phyloP scores from a whole-genome alignment of 148 eudicot genomes.

The Rhododendron ovatum region DNA sequence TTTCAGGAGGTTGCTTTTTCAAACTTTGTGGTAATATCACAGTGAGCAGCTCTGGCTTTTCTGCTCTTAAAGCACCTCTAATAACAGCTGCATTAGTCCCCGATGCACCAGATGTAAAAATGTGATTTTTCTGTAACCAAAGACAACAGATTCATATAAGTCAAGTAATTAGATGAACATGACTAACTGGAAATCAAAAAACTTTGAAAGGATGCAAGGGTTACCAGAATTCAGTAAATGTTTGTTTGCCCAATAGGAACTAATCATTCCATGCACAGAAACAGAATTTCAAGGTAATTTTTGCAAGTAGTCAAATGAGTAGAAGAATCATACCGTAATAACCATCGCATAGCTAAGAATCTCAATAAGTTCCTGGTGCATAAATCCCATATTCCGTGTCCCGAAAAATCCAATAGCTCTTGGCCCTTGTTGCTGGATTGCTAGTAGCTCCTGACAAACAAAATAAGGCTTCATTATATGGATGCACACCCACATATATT shows the following conservation, averaged over 20 bases:
- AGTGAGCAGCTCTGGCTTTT: constrained; percentile 84
- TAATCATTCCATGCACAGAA: background rate
- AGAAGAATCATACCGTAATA: constrained; percentile 58
- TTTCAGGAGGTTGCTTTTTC: constrained; percentile 89
- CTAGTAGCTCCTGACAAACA: constrained; percentile 65
- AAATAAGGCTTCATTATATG: background rate
- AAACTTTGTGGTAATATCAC: constrained; percentile 97
- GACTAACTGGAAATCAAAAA: background rate
- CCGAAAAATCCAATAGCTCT: constrained; percentile 94
- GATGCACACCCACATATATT: background rate
- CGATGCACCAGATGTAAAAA: constrained; percentile 92
- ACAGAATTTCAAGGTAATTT: background rate
- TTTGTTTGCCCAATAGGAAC: background rate
- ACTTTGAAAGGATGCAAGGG: background rate
- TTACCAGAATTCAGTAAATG: background rate
- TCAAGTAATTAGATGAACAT: background rate
- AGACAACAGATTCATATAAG: background rate
- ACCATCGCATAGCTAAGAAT: constrained; percentile 99
- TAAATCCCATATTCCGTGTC: constrained; percentile 98
- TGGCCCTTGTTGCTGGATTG: constrained; percentile 99
- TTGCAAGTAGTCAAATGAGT: background rate
- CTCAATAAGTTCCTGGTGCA: constrained; percentile 99
- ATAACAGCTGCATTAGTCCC: constrained; percentile 99
- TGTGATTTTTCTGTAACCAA: constrained; percentile 78
- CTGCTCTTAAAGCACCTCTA: constrained; percentile 98